Evolutionary conservation across 2,329 filamentous ascomycete species (phyloP), one percentile per base, ranked within the genome.

Genomic region (Cadophora malorum): DNA sequence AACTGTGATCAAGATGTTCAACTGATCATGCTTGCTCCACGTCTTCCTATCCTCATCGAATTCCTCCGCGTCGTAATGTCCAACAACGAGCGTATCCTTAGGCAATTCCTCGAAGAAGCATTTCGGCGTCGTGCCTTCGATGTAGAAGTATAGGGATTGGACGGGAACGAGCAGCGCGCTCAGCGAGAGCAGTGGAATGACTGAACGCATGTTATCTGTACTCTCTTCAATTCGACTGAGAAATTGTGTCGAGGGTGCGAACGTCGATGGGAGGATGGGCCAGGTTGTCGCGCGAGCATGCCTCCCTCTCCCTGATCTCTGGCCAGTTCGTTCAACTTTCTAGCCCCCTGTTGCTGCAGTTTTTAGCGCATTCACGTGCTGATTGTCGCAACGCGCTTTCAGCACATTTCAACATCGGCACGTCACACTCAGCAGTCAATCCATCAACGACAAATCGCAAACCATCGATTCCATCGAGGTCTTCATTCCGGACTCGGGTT

Each of bases 71-170:
- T 86, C 88, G 85, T 94, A 99, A 82, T 96, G 91, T 74, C 96
- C 96, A 68, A 97, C 94, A 66, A 99, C 95, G 67, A 99, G 84
- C 16, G 96, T 98, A 80, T 97, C 95, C 85, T 98, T 97, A 73
- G 96, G 94, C 68, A 99, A 87, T 81, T 98, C 95, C 83, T 99
- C 96, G 83, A 92, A 97, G 88, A 99, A 99, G 83, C 96, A 99
- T 83, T 96, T 97, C 74, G 93, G 91, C 72, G 88, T 83, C 61
- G 87, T 86, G 76, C 91, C 92, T 79, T 98, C 94, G 80, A 98
- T 90, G 84, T 92, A 98, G 86, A 99, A 97, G 88, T 97, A 95
- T 68, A 99, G 87, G 66, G 94, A 94, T 79, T 94, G 91, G 70
- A 91, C 88, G 69, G 89, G 88, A 45, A 85, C 78, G 58, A 86